Evolutionary conservation across 2,329 filamentous ascomycete genomes (phyloP).

Genomic region (Ophiostoma populinum): DNA sequence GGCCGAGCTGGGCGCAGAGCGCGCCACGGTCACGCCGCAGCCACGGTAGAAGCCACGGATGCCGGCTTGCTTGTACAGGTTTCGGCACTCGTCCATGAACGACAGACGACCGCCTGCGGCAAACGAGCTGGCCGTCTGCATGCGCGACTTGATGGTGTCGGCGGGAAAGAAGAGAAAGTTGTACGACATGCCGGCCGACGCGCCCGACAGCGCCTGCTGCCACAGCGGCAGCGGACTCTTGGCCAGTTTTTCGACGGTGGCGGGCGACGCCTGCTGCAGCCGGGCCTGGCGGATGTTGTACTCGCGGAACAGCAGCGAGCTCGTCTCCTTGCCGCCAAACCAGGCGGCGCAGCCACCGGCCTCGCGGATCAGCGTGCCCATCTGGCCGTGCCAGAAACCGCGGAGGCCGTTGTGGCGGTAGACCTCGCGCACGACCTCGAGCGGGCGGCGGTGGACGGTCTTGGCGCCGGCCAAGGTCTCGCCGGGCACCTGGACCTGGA

Average conservation of each 20-base stretch:
- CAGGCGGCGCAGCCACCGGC: conserved; percentile 85
- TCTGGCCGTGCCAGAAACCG: conserved; percentile 90
- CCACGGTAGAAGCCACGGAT: conserved; percentile 78
- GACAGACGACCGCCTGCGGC: conserved; percentile 26
- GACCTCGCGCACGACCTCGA: conserved; percentile 59
- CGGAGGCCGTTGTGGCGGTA: conserved; percentile 65
- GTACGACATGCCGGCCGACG: conserved; percentile 78
- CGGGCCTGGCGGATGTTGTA: conserved; percentile 28
- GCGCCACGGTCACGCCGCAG: conserved; percentile 79
- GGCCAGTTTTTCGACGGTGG: conserved; percentile 24
- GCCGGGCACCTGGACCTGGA: conserved; percentile 48
- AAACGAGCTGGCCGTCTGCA: conserved; percentile 73
- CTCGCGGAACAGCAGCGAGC: conserved; percentile 51
- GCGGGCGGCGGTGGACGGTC: conserved; percentile 32
- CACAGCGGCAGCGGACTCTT: conserved; percentile 52
- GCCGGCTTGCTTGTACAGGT: conserved; percentile 70
- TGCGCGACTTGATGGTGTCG: conserved; percentile 91
- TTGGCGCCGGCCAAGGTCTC: conserved; percentile 36
- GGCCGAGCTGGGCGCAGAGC: conserved; percentile 87
- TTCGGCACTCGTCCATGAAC: conserved; percentile 54
- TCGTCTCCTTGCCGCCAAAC: conserved; percentile 83
- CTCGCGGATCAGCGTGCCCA: conserved; percentile 85
- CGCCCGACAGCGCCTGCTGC: conserved; percentile 78
- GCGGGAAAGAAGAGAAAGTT: conserved; percentile 97
- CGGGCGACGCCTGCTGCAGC: conserved; percentile 3